phyloP scores from a whole-genome alignment of 2,329 filamentous ascomycete species.

The Colletotrichum falcatum region DNA sequence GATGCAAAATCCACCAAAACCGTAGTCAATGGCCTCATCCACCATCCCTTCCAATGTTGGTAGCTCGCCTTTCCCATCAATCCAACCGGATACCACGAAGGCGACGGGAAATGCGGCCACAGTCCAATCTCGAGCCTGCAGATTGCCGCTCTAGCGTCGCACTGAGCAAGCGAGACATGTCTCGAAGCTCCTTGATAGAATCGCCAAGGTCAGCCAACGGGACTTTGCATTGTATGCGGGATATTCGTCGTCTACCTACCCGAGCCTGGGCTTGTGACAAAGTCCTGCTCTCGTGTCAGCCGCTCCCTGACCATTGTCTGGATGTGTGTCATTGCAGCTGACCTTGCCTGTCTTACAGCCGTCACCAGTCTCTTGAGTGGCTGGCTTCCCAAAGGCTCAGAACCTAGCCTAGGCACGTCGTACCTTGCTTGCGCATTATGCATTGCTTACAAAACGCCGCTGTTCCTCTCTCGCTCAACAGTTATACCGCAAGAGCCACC shows the following conservation, averaged over 20 bases:
- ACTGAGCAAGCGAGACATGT: conserved; percentile 40
- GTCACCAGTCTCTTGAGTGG: conserved; percentile 17
- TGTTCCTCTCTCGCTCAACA: conserved; percentile 11
- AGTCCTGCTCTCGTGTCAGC: conserved; percentile 18
- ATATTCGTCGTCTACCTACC: conserved; percentile 40
- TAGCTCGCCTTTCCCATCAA: neutral
- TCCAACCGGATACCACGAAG: neutral
- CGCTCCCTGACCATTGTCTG: conserved; percentile 17
- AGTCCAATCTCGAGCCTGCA: conserved; percentile 35
- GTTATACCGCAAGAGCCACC: too few species aligned
- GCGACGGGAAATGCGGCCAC: conserved; percentile 10
- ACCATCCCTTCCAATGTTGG: conserved; percentile 1
- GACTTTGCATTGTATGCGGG: conserved; percentile 40
- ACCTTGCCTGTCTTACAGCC: conserved; percentile 27
- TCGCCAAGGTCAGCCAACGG: conserved; percentile 29
- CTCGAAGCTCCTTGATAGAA: conserved; percentile 41
- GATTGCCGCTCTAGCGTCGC: conserved; percentile 25
- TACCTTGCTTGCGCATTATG: conserved; percentile 34
- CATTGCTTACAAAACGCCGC: conserved; percentile 32
- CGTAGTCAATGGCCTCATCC: neutral
- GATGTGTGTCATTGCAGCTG: conserved; percentile 28
- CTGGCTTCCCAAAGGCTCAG: conserved; percentile 10
- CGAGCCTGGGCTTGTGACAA: conserved; percentile 35
- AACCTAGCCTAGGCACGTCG: conserved; percentile 17
- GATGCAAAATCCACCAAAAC: neutral